Evolutionary conservation across 495 filamentous ascomycete species (phyloP).

Genomic region (Filosporella fistucella): DNA sequence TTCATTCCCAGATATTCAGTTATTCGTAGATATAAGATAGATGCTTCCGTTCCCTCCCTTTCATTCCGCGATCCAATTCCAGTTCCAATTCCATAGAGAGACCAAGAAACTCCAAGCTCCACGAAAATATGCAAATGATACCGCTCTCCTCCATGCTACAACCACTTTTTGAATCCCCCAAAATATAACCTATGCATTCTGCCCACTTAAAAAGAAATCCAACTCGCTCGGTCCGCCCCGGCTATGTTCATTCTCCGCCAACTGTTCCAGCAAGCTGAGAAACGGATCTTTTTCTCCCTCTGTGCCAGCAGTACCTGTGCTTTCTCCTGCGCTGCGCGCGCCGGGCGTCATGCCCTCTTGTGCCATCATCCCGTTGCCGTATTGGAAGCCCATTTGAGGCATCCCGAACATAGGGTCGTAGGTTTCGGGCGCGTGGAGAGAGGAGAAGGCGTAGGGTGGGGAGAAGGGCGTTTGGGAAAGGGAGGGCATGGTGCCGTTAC

Average conservation of each 20-base stretch:
- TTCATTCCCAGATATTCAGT: too few relatives aligned
- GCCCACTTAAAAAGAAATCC: conserved; percentile 60
- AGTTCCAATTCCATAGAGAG: too few relatives aligned
- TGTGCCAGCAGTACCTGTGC: conserved; percentile 28
- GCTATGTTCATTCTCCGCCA: conserved; percentile 67
- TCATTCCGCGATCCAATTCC: too few relatives aligned
- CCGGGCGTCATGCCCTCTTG: conserved; percentile 32
- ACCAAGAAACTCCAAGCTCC: too few relatives aligned
- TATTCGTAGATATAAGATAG: too few relatives aligned
- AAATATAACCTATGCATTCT: conserved; percentile 11
- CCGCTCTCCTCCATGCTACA: too few relatives aligned
- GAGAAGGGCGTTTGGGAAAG: conserved; percentile 33
- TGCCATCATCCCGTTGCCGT: conserved; percentile 32
- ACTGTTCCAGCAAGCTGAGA: conserved; percentile 69
- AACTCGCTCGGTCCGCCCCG: conserved; percentile 57
- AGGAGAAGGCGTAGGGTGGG: conserved; percentile 33
- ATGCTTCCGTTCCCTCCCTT: too few relatives aligned
- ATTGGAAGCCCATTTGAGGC: conserved; percentile 38
- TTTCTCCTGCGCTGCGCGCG: conserved; percentile 33
- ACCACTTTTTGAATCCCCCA: too few relatives aligned
- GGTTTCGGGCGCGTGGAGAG: conserved; percentile 20
- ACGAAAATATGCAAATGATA: too few relatives aligned
- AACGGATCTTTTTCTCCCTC: conserved; percentile 72
- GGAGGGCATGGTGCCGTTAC: conserved; percentile 14
- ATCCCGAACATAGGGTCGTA: conserved; percentile 56